Conservation (phyloP, 257 asterid species). For the Nicotiana paniculata region DNA sequence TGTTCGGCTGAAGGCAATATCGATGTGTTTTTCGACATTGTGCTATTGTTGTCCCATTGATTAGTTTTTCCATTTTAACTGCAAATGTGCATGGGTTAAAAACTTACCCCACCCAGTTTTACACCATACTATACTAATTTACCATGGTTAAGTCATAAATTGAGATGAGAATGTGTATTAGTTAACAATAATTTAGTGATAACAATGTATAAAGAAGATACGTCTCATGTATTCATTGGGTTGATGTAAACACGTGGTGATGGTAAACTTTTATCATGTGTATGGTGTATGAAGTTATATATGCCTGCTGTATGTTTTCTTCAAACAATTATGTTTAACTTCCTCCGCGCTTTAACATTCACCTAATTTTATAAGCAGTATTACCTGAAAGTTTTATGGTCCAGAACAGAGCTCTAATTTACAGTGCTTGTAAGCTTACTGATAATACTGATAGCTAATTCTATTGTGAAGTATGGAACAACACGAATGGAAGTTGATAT, state of each 20-base stretch:
- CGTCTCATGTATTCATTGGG: too few relatives aligned
- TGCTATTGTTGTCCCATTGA: not conserved
- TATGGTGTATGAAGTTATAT: not conserved
- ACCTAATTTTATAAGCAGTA: not conserved
- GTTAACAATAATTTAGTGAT: too few relatives aligned
- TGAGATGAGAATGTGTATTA: too few relatives aligned
- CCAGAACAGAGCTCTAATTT: not conserved
- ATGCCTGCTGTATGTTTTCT: not conserved
- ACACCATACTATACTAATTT: too few relatives aligned
- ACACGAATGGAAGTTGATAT: conserved; percentile 79
- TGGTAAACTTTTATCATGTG: too few relatives aligned
- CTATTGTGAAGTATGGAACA: conserved; percentile 64
- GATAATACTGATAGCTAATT: conserved; percentile 19
- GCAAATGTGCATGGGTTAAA: not conserved
- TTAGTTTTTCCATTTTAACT: not conserved
- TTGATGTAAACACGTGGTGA: too few relatives aligned
- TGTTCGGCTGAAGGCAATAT: not conserved
- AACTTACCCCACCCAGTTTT: too few relatives aligned
- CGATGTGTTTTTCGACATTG: not conserved
- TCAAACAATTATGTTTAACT: not conserved
- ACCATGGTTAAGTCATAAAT: too few relatives aligned
- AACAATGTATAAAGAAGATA: too few relatives aligned
- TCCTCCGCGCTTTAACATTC: not conserved
- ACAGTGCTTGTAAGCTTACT: not conserved
- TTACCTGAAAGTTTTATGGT: not conserved